phyloP scores from a whole-genome alignment of 228 moss, liverwort and hornwort species.

The Sphagnum fallax region DNA sequence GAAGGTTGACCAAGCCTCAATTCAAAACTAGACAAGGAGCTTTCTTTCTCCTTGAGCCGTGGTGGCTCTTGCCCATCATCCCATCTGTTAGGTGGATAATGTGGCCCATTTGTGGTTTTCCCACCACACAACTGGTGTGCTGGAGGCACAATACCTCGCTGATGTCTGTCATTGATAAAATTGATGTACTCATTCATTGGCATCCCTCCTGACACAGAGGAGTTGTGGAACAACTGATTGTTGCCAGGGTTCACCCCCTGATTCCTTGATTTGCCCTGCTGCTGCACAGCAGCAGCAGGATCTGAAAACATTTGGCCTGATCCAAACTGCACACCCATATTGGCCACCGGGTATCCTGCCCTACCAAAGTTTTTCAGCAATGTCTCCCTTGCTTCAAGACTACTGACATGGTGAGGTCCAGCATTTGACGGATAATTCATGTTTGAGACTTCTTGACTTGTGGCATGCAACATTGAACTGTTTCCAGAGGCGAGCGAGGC shows the following conservation, averaged over 20 bases:
- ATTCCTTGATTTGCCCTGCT: constrained; percentile 32
- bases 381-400: constrained; percentile 47
- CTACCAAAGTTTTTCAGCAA: constrained; percentile 51
- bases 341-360: constrained; percentile 29
- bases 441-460: constrained; percentile 37
- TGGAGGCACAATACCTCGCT: constrained; percentile 28
- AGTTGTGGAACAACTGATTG: constrained; percentile 23
- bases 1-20: constrained; percentile 94
- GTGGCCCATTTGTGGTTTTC: constrained; percentile 34
- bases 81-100: constrained; percentile 27
- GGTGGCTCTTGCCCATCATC: constrained; percentile 40
- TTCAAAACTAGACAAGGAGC: constrained; percentile 71
- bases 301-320: constrained; percentile 29
- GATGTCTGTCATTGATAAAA: constrained; percentile 51
- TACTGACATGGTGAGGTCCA: constrained; percentile 15
- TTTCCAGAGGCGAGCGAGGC: constrained; percentile 42
- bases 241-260: constrained; percentile 27
- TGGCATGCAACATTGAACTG: constrained; percentile 34
- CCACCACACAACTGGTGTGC: constrained; percentile 35
- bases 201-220: constrained; percentile 27
- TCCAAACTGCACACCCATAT: constrained; percentile 35
- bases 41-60: constrained; percentile 49
- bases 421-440: constrained; percentile 29
- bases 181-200: constrained; percentile 52
- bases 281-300: neutral